These are phyloP conservation scores for Calocybe gangraenosa DNA, from an alignment of 768 basidiomycete genomes.

Conservation along the genomic window DNA sequence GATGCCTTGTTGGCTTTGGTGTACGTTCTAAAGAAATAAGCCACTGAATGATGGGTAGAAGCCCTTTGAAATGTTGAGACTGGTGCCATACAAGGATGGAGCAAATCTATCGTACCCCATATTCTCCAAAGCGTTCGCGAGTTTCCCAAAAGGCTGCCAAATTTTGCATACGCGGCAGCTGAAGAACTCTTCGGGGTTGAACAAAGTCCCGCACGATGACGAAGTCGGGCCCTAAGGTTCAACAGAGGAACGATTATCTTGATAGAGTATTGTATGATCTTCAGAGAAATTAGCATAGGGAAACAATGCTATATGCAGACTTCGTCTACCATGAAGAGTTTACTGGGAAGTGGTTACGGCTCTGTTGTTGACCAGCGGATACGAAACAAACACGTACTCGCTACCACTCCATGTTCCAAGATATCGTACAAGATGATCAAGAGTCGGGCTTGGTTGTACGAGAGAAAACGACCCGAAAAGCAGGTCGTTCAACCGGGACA, in stretches of 20 bases:
- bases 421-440: slow-evolving; percentile 73
- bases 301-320: no score
- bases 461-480: slow-evolving; percentile 60
- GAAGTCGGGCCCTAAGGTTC: slow-evolving; percentile 62
- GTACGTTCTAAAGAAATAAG: slow-evolving; percentile 69
- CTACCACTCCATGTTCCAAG: slow-evolving; percentile 83
- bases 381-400: slow-evolving; percentile 55
- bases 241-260: slow-evolving; percentile 69
- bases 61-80: slow-evolving; percentile 35
- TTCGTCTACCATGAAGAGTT: slow-evolving; percentile 64
- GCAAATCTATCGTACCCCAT: slow-evolving; percentile 54
- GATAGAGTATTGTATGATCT: slow-evolving; percentile 73
- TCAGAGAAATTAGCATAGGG: no score
- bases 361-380: not conserved
- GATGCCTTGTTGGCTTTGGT: slow-evolving; percentile 62
- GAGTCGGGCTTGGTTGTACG: slow-evolving; percentile 54
- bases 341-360: slow-evolving; percentile 39
- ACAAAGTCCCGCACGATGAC: slow-evolving; percentile 59
- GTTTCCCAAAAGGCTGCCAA: slow-evolving; percentile 56
- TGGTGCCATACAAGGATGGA: not conserved
- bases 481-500: slow-evolving; percentile 54
- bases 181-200: slow-evolving; percentile 47
- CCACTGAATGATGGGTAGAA: slow-evolving; percentile 81
- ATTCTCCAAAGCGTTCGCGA: slow-evolving; percentile 73
- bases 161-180: slow-evolving; percentile 48